Percentiles rank a stretch among this genome's conserved stretches.
Conservation (phyloP, 2,329 filamentous ascomycete genomes). For the Pyricularia sp. region DNA sequence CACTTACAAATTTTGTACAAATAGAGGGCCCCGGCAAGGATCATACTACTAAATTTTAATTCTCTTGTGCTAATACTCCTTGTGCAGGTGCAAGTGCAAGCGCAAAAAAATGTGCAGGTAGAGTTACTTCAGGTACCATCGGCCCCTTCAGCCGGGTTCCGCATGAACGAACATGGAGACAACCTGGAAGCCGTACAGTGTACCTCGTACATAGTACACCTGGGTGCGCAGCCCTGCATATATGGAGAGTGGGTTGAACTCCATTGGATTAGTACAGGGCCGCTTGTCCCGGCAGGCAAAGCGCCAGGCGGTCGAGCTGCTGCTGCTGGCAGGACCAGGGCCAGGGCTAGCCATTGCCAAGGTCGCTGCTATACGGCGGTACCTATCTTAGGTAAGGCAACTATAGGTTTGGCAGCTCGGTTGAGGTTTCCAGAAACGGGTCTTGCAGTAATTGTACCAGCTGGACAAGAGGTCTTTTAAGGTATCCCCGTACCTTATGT, state of each 20-base stretch:
- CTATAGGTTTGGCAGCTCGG: neutral
- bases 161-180: neutral
- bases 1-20: too few relatives aligned
- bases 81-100: too few relatives aligned
- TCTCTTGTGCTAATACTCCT: too few relatives aligned
- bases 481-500: too few relatives aligned
- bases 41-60: too few relatives aligned
- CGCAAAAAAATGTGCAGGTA: neutral
- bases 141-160: neutral
- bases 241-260: neutral
- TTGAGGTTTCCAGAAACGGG: neutral
- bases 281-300: neutral
- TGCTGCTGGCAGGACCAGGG: too few relatives aligned
- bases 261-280: neutral
- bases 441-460: too few relatives aligned
- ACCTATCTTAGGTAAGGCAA: neutral
- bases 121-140: neutral
- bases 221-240: neutral
- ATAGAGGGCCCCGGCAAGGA: too few relatives aligned
- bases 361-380: neutral
- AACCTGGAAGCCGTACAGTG: neutral
- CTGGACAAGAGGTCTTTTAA: too few relatives aligned
- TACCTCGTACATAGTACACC: neutral
- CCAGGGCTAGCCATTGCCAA: neutral
- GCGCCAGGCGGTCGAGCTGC: neutral